Percentiles rank a stretch among this genome's conserved stretches.
Evolutionary conservation across 1,284 basidiomycete species (phyloP).

Genomic region (Cutaneotrichosporon curvatum): DNA sequence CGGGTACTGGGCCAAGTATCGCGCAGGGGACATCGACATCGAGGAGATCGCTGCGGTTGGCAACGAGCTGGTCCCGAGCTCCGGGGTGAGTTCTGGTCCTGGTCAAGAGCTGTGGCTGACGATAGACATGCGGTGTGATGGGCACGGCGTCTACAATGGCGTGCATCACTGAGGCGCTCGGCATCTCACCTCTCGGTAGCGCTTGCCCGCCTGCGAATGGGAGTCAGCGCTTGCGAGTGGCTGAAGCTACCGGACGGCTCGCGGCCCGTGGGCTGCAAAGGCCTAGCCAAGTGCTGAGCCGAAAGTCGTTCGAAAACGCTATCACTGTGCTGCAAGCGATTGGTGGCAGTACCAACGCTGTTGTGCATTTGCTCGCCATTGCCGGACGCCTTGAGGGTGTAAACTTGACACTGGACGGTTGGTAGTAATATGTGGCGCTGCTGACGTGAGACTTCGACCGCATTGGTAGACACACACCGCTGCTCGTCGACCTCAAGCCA

Average conservation of each 20-base stretch:
- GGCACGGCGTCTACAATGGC: constrained; percentile 45
- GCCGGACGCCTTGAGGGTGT: constrained; percentile 44
- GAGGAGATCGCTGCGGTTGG: constrained; percentile 40
- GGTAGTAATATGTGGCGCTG: background rate
- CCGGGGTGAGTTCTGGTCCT: constrained; percentile 25
- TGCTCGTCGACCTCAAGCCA: constrained; percentile 49
- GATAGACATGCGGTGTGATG: constrained; percentile 43
- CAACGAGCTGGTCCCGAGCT: constrained; percentile 39
- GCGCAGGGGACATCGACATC: constrained; percentile 38
- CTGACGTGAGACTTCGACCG: constrained; percentile 36
- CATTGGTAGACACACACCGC: constrained; percentile 44
- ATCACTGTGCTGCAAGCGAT: constrained; percentile 47
- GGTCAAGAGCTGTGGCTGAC: background rate
- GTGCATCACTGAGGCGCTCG: constrained; percentile 39
- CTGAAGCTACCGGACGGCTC: constrained; percentile 31
- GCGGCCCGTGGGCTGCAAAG: constrained; percentile 21
- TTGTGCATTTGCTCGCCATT: constrained; percentile 48
- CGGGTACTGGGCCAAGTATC: constrained; percentile 39
- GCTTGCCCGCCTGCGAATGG: constrained; percentile 39
- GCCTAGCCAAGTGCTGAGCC: constrained; percentile 46
- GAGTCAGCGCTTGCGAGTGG: constrained; percentile 37
- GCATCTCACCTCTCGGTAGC: constrained; percentile 38
- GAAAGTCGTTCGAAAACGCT: constrained; percentile 47
- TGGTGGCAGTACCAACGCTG: constrained; percentile 48
- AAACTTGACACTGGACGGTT: constrained; percentile 44